Conservation (phyloP, 139 green algal genomes). For the Auxenochlorella pyrenoidosa region DNA sequence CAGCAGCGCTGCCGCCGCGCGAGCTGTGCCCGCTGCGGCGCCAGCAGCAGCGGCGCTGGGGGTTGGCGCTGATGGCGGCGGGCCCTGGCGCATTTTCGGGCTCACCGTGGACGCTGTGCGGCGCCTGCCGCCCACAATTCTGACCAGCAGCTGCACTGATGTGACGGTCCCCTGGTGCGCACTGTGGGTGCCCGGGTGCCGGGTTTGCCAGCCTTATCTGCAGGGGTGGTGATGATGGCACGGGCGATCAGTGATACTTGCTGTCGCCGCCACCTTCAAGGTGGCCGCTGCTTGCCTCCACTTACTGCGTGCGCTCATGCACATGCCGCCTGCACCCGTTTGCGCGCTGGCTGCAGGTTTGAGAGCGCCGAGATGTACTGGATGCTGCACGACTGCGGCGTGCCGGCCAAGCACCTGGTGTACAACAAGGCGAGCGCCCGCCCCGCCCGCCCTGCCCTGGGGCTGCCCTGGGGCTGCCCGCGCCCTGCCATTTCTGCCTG, state of each 20-base stretch:
- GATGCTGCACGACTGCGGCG: conserved; percentile 56
- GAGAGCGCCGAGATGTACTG: conserved; percentile 66
- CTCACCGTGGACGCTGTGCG: conserved; percentile 38
- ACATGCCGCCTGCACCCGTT: too few relatives aligned
- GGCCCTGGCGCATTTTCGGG: background rate
- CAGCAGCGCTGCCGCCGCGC: background rate
- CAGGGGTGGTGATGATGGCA: too few relatives aligned
- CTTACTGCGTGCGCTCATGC: too few relatives aligned
- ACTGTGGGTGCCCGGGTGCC: too few relatives aligned
- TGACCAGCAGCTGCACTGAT: conserved; percentile 65
- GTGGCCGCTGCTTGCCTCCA: too few relatives aligned
- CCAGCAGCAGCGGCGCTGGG: conserved; percentile 22
- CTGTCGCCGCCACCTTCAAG: too few relatives aligned
- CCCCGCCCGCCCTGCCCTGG: too few relatives aligned
- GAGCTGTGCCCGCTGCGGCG: background rate
- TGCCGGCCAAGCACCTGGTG: conserved; percentile 66
- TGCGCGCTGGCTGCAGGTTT: conserved; percentile 29
- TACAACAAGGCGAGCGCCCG: conserved; percentile 56
- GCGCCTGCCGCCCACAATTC: conserved; percentile 60
- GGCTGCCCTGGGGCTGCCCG: too few relatives aligned
- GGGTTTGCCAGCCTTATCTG: too few relatives aligned
- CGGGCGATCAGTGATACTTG: too few relatives aligned
- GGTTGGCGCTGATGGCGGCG: background rate
- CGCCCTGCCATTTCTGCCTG: too few relatives aligned
- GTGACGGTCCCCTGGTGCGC: conserved; percentile 67